Base-by-base conservation (phyloP, 345 rosid species). In the Murraya paniculata region DNA sequence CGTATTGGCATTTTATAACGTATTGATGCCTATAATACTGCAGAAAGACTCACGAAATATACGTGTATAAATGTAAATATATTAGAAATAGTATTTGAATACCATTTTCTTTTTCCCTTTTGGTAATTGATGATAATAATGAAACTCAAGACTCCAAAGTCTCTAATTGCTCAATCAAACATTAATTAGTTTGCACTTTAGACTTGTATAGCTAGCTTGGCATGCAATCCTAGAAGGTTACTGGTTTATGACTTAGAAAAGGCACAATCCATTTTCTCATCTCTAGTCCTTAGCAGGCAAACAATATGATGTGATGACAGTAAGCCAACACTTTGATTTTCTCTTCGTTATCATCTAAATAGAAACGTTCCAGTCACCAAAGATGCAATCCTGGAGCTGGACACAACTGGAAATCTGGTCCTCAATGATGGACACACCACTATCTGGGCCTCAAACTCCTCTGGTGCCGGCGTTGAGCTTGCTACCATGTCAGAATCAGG, bases 401-500 rank as follows among this genome's bases (percentile, higher is more conserved):
- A 88, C 81, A 56, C 81, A 64, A 85, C 90, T 22, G 98, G 98
- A 68, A 89, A 91, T 84, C 95, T 95, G 4, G 70, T 92, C 79
- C 95, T 95, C 60, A 30, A 79, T 8, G 95, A 95, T 69, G 82
- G 86, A 9, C 55, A 50, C 48, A 25, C 86, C 65, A 72, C 88
- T 3, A 58, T 89, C 2, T 95, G 98, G 98, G 78, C 82, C 21
- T 93, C 99, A 73, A 95, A 95, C 90, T 88, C 95, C 41, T 89
- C 97, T 41, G 82, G 86, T 66, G 79, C 74, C 25, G 90, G 88
- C n/a, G 86, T 84, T 1, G 74, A 82, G 39, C 74, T 82, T 14
- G 99, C 92, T 4, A 68, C 68, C 81, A 85, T 95, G 91, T 84
- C 84, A 57, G 99, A 95, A 79, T 86, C 97, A 45, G 99, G 99